A percentile compares a stretch with the other conserved stretches of the same genome.
phyloP scores from a whole-genome alignment of 83 land plant genomes.

The Picea abies region DNA sequence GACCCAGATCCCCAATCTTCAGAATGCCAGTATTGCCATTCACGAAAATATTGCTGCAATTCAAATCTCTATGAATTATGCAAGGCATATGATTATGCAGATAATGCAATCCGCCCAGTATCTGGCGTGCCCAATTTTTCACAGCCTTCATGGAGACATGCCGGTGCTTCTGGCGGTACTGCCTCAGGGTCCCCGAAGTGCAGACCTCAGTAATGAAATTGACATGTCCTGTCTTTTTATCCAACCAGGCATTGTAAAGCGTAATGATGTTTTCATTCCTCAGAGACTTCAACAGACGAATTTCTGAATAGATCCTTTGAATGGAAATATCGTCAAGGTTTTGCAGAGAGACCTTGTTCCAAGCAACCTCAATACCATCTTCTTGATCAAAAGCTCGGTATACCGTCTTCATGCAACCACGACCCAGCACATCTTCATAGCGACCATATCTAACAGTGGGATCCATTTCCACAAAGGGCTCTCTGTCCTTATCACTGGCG shows the following conservation, averaged over 20 bases:
- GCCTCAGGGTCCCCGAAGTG: constrained; percentile 69
- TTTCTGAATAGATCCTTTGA: constrained; percentile 60
- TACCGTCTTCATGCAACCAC: constrained; percentile 70
- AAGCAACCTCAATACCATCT: constrained; percentile 88
- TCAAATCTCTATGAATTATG: constrained; percentile 83
- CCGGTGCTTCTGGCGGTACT: constrained; percentile 69
- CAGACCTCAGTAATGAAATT: constrained; percentile 89
- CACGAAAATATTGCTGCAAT: constrained; percentile 76
- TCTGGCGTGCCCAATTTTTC: constrained; percentile 82
- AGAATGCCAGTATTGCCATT: constrained; percentile 77
- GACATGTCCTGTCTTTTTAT: constrained; percentile 22
- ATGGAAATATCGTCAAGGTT: constrained; percentile 29
- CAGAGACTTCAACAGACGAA: constrained; percentile 46
- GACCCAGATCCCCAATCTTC: constrained; percentile 80
- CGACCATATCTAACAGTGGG: constrained; percentile 73
- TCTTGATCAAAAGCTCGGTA: constrained; percentile 78
- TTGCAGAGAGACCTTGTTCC: constrained; percentile 68
- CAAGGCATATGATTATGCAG: constrained; percentile 82
- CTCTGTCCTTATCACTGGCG: constrained; percentile 20
- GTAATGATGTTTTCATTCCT: constrained; percentile 63
- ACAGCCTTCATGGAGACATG: constrained; percentile 76
- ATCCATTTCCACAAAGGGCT: constrained; percentile 68
- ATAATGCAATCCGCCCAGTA: constrained; percentile 67
- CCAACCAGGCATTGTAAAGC: constrained; percentile 47
- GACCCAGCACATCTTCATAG: constrained; percentile 68